These are phyloP conservation scores for Starmerella vaccinii DNA, from an alignment of 805 yeast genomes.

Conservation along the genomic window DNA sequence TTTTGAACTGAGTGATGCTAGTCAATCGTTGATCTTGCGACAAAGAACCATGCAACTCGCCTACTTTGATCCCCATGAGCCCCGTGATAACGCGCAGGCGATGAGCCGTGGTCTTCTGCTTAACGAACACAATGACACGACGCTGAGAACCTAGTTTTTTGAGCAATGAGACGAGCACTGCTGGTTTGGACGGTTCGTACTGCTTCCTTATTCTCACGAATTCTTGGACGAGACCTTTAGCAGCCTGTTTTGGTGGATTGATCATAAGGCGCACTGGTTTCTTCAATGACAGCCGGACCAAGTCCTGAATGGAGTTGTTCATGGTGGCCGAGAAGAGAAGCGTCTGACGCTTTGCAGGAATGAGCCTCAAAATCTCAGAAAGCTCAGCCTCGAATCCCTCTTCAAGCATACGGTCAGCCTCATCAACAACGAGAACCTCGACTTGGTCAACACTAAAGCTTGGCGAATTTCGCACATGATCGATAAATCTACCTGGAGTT, in stretches of 20 bases:
- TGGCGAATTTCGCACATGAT: slow-evolving; percentile 90
- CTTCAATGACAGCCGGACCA: slow-evolving; percentile 76
- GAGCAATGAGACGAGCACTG: slow-evolving; percentile 63
- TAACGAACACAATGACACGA: slow-evolving; percentile 80
- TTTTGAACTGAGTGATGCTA: slow-evolving; percentile 73
- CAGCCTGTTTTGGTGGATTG: slow-evolving; percentile 92
- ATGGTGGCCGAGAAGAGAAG: slow-evolving; percentile 93
- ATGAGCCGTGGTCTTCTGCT: slow-evolving; percentile 87
- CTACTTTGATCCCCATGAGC: slow-evolving; percentile 63
- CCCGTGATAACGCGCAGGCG: slow-evolving; percentile 73
- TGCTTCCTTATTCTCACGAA: slow-evolving; percentile 83
- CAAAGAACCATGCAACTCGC: slow-evolving; percentile 73
- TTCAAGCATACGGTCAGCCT: slow-evolving; percentile 98
- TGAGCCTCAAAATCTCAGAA: slow-evolving; percentile 73
- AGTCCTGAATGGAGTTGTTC: slow-evolving; percentile 83
- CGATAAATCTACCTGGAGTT: slow-evolving; percentile 97
- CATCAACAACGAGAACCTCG: slow-evolving; percentile 88
- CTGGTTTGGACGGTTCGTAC: slow-evolving; percentile 63
- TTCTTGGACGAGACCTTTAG: slow-evolving; percentile 81
- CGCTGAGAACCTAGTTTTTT: slow-evolving; percentile 57
- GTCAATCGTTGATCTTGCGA: slow-evolving; percentile 83
- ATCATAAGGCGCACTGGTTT: slow-evolving; percentile 93
- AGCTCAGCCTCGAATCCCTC: slow-evolving; percentile 97
- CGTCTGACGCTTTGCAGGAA: slow-evolving; percentile 90
- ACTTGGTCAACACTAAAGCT: slow-evolving; percentile 83